Evolutionary conservation across 73 alveolate species (phyloP), one percentile per base, ranked within the genome.

Genomic region (Paramecium octaurelia): DNA sequence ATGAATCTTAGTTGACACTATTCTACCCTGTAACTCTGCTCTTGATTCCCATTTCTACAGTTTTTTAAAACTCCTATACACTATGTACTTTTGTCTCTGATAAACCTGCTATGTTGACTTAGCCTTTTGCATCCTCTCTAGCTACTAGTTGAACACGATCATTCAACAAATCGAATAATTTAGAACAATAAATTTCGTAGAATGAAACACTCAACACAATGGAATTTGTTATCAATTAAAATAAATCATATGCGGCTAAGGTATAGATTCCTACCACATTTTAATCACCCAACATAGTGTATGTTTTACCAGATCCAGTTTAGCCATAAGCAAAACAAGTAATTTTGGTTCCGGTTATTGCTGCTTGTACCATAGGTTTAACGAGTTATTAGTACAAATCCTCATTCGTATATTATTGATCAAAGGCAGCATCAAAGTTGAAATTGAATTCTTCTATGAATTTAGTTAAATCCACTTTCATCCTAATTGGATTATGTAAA

Each of bases 141-240:
- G 99, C 99, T 68, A 92, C 96, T 18, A 98, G 96, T 71, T 93
- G 86, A 50, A 93, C 87, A 93, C 99, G 94, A 58, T 98, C 97
- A 93, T 99, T 98, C 48, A 99, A 95, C 59, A 99, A 94, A 94
- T 99, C 99, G 92, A 94, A 97, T 75, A 99, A 97, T 96, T 99
- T 99, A 64, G 99, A 99, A 92, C 99, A 99, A 93, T 99, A 99
- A 85, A 99, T 99, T 94, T 99, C 99, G 94, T 98, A 99, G 93
- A 99, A 99, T 46, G 99, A 97, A 31, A 99, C 97, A 91, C 93
- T 93, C 18, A 99, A 93, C 31, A 95, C 90, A 18, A 98, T 84
- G 80, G 86, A 96, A n/a, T 95, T 92, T 86, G 96, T 86, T 92
- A 97, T 90, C 69, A 94, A 73, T 27, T 94, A 70, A 93, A 96